Evolutionary conservation across 257 asterid genomes (phyloP), one percentile per base, ranked within the genome.

Genomic region (Solanum rostratum): DNA sequence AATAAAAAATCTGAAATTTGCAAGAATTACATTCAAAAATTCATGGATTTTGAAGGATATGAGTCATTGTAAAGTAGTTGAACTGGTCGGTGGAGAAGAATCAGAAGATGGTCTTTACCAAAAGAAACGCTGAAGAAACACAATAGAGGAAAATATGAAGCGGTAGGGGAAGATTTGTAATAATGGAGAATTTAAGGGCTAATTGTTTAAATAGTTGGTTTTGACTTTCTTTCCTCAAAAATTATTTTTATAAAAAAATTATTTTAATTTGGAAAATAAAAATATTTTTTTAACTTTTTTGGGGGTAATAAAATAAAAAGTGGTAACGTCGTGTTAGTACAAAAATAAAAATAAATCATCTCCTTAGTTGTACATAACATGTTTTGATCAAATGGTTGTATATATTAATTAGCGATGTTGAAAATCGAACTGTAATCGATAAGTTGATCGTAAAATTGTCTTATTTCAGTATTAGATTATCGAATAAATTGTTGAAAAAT

Each of bases 41-140:
- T 9, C 55, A 46, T 53, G 84, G 33, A 79, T 78, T 49, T n/a
- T 74, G 55, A 79, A 89, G 91, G 95, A 92, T 92, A 92, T 91
- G 92, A 85, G 95, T 91, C 95, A 91, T 92, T 84, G 88, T 84
- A 87, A 82, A 69, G 71, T 22, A 62, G 88, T 7, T 19, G 85
- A 66, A 71, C 22, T 33, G 52, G 84, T 62, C 65, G 86, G 85
- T 88, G 87, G 81, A 84, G 79, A 80, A 43, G 39, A 33, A 69
- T 71, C 55, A 15, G 80, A 24, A 71, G 55, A 74, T 66, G 85
- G 83, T 84, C 73, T 37, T 50, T 84, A 39, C 81, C 37, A 68
- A 79, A 57, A 49, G 81, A 84, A 53, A 70, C n/a, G 6, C 39
- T 6, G 2, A 11, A 33, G 43, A n/a, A 29, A 27, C 3, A 27